Base-by-base conservation (phyloP, 164 flowering plant genomes). In the Chimonanthus praecox region DNA sequence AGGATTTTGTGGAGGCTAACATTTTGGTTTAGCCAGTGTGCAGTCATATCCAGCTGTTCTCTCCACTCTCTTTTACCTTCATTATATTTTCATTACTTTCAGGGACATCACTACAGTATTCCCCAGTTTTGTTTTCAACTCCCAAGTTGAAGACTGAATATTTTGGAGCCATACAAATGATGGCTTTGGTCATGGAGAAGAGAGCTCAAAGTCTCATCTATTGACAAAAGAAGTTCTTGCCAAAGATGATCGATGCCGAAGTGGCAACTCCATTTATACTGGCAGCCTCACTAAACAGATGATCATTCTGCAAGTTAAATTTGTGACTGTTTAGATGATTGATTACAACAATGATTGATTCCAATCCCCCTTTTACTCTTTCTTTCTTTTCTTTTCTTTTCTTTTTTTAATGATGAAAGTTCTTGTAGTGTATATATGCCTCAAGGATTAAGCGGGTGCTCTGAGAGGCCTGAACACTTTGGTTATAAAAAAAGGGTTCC, bases 61-160 rank as follows among this genome's bases (percentile, higher is more conserved):
- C 33, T 1, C 33, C 60, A 54, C 60, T 54, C 16, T 54, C 16
- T 11, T 54, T n/a, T 10, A 54, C 8, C 60, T 54, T 54, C 11
- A 54, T 11, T 54, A 54, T 9, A 43, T 45, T 10, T 65, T 65
- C 18, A 65, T 65, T 47, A 70, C 68, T 48, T 72, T 18, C 81
- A 87, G 90, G 87, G 86, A 84, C 72, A 61, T 87, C 58, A 84
- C 88, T 16, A 89, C 90, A 6, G 78, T 78, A 47, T 89, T 87
- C 76, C 93, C 90, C 43, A 87, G 93, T 80, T 89, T 87, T 58
- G 73, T 84, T 60, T 87, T 85, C 79, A 74, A 82, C 80, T 75
- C 90, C 7, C 83, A 79, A 73, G 87, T 77, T 15, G 86, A 85
- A 75, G 89, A 86, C 64, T 82, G 72, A 78, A 64, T 8, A 70